A percentile compares a stretch with the other conserved stretches of the same genome.
phyloP scores from a whole-genome alignment of 1,284 basidiomycete species.

The Marasmius sp. region DNA sequence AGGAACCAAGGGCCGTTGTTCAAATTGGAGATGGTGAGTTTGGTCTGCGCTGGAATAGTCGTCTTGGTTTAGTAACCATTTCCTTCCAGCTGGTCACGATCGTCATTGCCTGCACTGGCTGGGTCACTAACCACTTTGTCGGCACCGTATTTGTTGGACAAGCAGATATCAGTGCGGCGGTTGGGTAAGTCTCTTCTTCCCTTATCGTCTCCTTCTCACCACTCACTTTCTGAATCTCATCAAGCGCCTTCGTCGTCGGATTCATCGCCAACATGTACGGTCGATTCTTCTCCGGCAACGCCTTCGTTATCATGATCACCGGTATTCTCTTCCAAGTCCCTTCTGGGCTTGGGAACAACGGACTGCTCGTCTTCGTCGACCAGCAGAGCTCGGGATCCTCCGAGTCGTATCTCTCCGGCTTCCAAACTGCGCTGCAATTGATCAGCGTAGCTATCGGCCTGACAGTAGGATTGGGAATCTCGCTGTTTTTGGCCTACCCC shows the following conservation, averaged over 20 bases:
- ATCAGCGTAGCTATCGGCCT: slow-evolving; percentile 63
- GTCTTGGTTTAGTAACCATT: background rate
- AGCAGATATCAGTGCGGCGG: slow-evolving; percentile 72
- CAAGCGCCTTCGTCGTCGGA: slow-evolving; percentile 79
- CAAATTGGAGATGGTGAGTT: slow-evolving; percentile 67
- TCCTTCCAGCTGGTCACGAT: slow-evolving; percentile 55
- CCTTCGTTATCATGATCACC: slow-evolving; percentile 80
- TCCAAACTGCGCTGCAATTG: slow-evolving; percentile 65
- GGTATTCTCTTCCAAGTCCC: slow-evolving; percentile 89
- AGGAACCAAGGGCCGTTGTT: slow-evolving; percentile 76
- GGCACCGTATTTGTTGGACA: slow-evolving; percentile 66
- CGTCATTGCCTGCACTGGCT: slow-evolving; percentile 72
- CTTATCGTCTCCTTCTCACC: slow-evolving; percentile 5
- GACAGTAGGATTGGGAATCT: slow-evolving; percentile 73
- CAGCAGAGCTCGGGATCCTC: slow-evolving; percentile 48
- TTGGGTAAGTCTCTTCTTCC: slow-evolving; percentile 46
- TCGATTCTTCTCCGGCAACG: slow-evolving; percentile 75
- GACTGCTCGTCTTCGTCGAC: slow-evolving; percentile 76
- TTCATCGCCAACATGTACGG: slow-evolving; percentile 84
- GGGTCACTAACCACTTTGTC: slow-evolving; percentile 79
- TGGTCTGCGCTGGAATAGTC: background rate
- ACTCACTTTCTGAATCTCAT: slow-evolving; percentile 13
- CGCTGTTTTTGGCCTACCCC: slow-evolving; percentile 58
- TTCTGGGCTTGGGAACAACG: slow-evolving; percentile 81
- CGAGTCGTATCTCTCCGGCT: slow-evolving; percentile 63